Percentiles rank a stretch among this genome's conserved stretches.
phyloP scores from a whole-genome alignment of 352 stramenopile genomes.

The Globisporangium mamillatum region DNA sequence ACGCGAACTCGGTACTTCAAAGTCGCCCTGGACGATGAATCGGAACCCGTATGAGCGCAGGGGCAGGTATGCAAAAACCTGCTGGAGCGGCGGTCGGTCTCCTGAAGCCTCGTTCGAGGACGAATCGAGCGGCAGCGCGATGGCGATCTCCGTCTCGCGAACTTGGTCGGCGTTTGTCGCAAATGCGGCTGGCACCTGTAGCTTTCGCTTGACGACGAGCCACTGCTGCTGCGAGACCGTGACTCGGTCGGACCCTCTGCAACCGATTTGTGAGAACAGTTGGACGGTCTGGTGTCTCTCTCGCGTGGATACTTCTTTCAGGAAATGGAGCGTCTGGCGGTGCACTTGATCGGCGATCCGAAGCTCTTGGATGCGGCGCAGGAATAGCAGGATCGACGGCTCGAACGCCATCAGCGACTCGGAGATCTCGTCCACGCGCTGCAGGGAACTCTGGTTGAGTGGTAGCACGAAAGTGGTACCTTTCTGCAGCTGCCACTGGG shows the following conservation, averaged over 20 bases:
- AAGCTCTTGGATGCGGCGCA: slow-evolving; percentile 67
- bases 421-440: slow-evolving; percentile 53
- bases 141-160: slow-evolving; percentile 47
- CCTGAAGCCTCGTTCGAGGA: background rate
- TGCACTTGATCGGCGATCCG: slow-evolving; percentile 45
- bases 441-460: slow-evolving; percentile 47
- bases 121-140: slow-evolving; percentile 43
- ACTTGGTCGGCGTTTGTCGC: slow-evolving; percentile 8
- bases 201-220: slow-evolving; percentile 51
- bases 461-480: slow-evolving; percentile 81
- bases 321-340: slow-evolving; percentile 34
- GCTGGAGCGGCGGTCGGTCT: slow-evolving; percentile 51
- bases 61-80: slow-evolving; percentile 84
- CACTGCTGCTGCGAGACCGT: slow-evolving; percentile 43
- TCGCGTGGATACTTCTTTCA: slow-evolving; percentile 26
- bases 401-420: slow-evolving; percentile 65
- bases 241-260: slow-evolving; percentile 7
- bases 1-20: slow-evolving; percentile 81
- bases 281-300: slow-evolving; percentile 31
- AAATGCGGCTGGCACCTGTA: slow-evolving; percentile 29
- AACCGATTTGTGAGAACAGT: slow-evolving; percentile 33
- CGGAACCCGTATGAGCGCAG: slow-evolving; percentile 79
- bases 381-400: slow-evolving; percentile 76
- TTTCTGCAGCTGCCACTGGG: slow-evolving; percentile 33
- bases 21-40: slow-evolving; percentile 87